Evolutionary conservation across 1,139 yeast genomes (phyloP).

Genomic region (Meyerozyma elateridarum): DNA sequence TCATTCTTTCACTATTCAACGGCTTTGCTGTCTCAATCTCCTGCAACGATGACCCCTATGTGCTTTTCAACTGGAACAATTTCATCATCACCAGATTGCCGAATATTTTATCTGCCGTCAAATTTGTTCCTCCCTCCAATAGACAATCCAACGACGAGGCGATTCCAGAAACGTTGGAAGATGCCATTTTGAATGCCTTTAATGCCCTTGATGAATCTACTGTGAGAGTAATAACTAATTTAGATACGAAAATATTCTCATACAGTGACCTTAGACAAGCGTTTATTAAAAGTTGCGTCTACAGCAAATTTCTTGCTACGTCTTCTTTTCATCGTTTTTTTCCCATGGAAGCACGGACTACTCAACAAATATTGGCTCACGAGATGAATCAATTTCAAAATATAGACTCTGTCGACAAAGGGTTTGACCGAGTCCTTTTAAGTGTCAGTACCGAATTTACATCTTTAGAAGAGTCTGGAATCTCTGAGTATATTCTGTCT

Average conservation of each 20-base stretch:
- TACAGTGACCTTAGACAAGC: slow-evolving; percentile 52
- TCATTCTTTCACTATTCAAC: slow-evolving; percentile 13
- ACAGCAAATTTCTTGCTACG: slow-evolving; percentile 33
- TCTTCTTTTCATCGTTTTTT: slow-evolving; percentile 42
- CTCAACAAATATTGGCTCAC: slow-evolving; percentile 16
- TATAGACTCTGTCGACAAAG: slow-evolving; percentile 9
- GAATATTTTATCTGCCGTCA: slow-evolving; percentile 15
- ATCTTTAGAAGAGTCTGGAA: slow-evolving; percentile 47
- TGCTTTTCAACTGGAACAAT: slow-evolving; percentile 31
- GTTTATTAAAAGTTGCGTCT: slow-evolving; percentile 47
- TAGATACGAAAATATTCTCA: slow-evolving; percentile 13
- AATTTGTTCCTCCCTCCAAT: slow-evolving; percentile 8
- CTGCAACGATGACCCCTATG: slow-evolving; percentile 19
- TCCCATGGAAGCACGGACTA: slow-evolving; percentile 29
- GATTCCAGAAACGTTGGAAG: slow-evolving; percentile 10
- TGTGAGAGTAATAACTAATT: slow-evolving; percentile 9
- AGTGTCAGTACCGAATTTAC: slow-evolving; percentile 51
- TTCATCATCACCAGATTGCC: slow-evolving; percentile 32
- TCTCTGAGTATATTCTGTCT: slow-evolving; percentile 31
- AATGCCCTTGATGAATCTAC: slow-evolving; percentile 12
- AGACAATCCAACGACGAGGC: slow-evolving; percentile 6
- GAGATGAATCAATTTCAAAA: slow-evolving; percentile 10
- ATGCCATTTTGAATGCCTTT: slow-evolving; percentile 12
- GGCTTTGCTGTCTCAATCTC: slow-evolving; percentile 17
- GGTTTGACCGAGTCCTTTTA: slow-evolving; percentile 32